Evolutionary conservation across 805 yeast genomes (phyloP).

Genomic region (Ogataea kodamae): DNA sequence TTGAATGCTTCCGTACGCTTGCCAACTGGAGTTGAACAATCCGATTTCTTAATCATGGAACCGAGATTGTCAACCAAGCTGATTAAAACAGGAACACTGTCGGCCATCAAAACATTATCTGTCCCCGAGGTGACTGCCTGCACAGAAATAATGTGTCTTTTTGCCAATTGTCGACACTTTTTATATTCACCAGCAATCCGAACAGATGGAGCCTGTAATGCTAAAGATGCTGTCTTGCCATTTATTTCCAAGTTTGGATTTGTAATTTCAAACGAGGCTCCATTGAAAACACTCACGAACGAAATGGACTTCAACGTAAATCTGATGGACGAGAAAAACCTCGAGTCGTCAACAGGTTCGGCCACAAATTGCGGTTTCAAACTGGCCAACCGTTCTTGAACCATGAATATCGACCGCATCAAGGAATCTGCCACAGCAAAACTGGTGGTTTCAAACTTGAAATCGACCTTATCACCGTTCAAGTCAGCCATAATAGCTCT

Average conservation of each 20-base stretch:
- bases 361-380: too few relatives aligned
- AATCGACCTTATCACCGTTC: constrained; percentile 68
- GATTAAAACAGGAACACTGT: constrained; percentile 73
- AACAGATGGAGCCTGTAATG: constrained; percentile 74
- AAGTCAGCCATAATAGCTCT: constrained; percentile 46
- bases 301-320: constrained; percentile 37
- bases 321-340: constrained; percentile 5
- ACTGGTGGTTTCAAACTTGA: constrained; percentile 55
- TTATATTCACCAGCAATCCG: constrained; percentile 52
- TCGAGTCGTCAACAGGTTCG: constrained; percentile 1
- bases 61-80: constrained; percentile 54
- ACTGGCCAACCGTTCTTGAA: constrained; percentile 25
- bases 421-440: constrained; percentile 52
- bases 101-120: constrained; percentile 62
- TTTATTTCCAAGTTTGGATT: constrained; percentile 41
- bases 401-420: constrained; percentile 41
- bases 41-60: constrained; percentile 38
- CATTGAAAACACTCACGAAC: constrained; percentile 58
- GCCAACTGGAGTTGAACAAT: neutral
- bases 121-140: constrained; percentile 67
- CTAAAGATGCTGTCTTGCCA: constrained; percentile 47
- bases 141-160: constrained; percentile 44
- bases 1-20: constrained; percentile 26
- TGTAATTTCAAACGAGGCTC: constrained; percentile 57
- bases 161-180: constrained; percentile 33